Percentiles rank a stretch among this genome's conserved stretches.
Evolutionary conservation across 495 filamentous ascomycete genomes (phyloP).

Genomic region (Annulohypoxylon nitens): DNA sequence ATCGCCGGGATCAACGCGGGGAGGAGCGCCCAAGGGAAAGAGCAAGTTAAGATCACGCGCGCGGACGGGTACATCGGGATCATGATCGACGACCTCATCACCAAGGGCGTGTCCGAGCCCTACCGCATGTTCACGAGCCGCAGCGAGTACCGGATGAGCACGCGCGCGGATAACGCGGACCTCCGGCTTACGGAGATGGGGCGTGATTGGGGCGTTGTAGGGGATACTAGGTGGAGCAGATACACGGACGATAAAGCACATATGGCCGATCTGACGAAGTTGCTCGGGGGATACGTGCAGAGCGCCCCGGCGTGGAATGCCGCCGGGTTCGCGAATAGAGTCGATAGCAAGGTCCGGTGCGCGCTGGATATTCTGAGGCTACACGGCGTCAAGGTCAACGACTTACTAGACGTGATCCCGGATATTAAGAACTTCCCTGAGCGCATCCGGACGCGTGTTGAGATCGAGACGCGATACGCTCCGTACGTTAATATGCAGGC

Average conservation of each 20-base stretch:
- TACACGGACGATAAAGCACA: constrained; percentile 73
- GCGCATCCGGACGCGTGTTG: constrained; percentile 73
- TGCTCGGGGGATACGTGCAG: constrained; percentile 68
- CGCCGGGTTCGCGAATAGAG: constrained; percentile 74
- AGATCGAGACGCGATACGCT: constrained; percentile 84
- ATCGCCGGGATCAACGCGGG: constrained; percentile 95
- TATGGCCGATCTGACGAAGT: constrained; percentile 71
- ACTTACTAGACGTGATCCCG: constrained; percentile 68
- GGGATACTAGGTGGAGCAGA: constrained; percentile 79
- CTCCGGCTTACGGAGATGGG: constrained; percentile 84
- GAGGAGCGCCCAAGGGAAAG: constrained; percentile 74
- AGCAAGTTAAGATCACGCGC: constrained; percentile 76
- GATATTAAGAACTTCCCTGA: constrained; percentile 62
- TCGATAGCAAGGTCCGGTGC: constrained; percentile 69
- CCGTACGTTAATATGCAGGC: constrained; percentile 83
- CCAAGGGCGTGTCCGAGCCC: constrained; percentile 95
- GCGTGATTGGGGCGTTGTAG: constrained; percentile 79
- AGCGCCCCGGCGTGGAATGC: constrained; percentile 73
- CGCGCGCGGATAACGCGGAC: constrained; percentile 94
- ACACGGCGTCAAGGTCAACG: constrained; percentile 65
- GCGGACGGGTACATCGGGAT: constrained; percentile 96
- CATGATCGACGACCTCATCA: constrained; percentile 99
- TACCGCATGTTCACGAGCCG: constrained; percentile 99
- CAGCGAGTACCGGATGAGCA: constrained; percentile 93
- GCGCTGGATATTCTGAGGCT: constrained; percentile 83